Conservation (phyloP, 768 basidiomycete genomes). For the Termitomyces sp. region DNA sequence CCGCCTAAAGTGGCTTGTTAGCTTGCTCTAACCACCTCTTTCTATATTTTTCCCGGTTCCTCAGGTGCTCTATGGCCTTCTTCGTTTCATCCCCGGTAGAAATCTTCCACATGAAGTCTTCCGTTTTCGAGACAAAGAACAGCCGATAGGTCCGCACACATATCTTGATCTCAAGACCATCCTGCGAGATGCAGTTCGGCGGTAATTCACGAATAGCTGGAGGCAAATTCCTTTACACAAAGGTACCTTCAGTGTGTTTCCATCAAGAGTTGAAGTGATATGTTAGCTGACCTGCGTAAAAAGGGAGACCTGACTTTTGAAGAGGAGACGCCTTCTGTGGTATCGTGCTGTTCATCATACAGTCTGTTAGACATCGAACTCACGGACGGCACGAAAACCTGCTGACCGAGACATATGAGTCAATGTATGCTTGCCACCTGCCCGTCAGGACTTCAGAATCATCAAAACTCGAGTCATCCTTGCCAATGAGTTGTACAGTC, state of each 20-base stretch:
- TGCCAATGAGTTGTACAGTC: conserved; percentile 73
- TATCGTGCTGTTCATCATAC: conserved; percentile 39
- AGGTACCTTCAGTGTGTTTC: background rate
- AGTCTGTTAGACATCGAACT: background rate
- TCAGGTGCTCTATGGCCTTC: conserved; percentile 23
- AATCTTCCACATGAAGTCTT: conserved; percentile 55
- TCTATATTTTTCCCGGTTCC: conserved; percentile 26
- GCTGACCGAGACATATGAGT: conserved; percentile 66
- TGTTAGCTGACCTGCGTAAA: conserved; percentile 52
- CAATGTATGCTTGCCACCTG: conserved; percentile 77
- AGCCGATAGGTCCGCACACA: conserved; percentile 79
- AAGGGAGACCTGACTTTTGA: conserved; percentile 53
- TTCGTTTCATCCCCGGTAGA: conserved; percentile 36
- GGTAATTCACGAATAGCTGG: conserved; percentile 27
- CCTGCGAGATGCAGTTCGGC: conserved; percentile 45
- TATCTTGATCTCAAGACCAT: conserved; percentile 76
- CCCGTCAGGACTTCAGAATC: conserved; percentile 74
- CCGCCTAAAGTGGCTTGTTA: conserved; percentile 9
- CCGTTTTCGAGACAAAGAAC: conserved; percentile 71
- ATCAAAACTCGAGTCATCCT: conserved; percentile 71
- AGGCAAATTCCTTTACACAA: conserved; percentile 34
- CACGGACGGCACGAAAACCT: background rate
- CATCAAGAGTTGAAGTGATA: background rate
- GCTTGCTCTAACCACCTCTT: conserved; percentile 31
- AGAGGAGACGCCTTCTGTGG: conserved; percentile 48